Conservation (phyloP, 495 filamentous ascomycete species). For the Aspergillus haitiensis region DNA sequence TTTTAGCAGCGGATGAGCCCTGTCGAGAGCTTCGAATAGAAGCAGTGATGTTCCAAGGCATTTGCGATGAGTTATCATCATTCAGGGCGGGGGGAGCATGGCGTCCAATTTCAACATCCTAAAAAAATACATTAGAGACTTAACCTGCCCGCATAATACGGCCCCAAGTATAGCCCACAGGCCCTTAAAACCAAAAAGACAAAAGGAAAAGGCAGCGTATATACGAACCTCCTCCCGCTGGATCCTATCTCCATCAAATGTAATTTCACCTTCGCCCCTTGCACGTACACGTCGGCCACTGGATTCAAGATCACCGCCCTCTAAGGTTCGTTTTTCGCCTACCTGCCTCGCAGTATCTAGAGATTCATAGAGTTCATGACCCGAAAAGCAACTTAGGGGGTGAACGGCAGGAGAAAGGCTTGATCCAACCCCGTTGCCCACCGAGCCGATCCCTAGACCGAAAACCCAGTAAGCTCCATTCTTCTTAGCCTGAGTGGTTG, state of each 20-base stretch:
- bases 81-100: conserved; percentile 56
- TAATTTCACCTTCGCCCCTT: conserved; percentile 30
- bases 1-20: conserved; percentile 35
- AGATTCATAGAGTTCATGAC: conserved; percentile 49
- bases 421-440: conserved; percentile 51
- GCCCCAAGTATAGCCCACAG: neutral
- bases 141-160: neutral
- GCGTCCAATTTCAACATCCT: conserved; percentile 62
- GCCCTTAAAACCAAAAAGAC: too few relatives aligned
- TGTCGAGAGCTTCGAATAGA: conserved; percentile 59
- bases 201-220: too few relatives aligned
- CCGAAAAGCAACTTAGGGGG: conserved; percentile 57
- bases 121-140: conserved; percentile 8
- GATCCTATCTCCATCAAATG: conserved; percentile 17
- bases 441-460: conserved; percentile 55
- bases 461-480: conserved; percentile 57
- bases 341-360: conserved; percentile 33
- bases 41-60: conserved; percentile 71
- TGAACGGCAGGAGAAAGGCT: conserved; percentile 29
- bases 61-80: conserved; percentile 59
- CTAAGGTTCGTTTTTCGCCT: conserved; percentile 44
- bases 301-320: conserved; percentile 35
- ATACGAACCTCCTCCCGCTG: conserved; percentile 12
- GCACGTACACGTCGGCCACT: conserved; percentile 49
- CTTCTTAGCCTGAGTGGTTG: conserved; percentile 48